These are phyloP conservation scores for Auxenochlorella pyrenoidosa DNA, from an alignment of 139 green algal species.

Conservation along the genomic window DNA sequence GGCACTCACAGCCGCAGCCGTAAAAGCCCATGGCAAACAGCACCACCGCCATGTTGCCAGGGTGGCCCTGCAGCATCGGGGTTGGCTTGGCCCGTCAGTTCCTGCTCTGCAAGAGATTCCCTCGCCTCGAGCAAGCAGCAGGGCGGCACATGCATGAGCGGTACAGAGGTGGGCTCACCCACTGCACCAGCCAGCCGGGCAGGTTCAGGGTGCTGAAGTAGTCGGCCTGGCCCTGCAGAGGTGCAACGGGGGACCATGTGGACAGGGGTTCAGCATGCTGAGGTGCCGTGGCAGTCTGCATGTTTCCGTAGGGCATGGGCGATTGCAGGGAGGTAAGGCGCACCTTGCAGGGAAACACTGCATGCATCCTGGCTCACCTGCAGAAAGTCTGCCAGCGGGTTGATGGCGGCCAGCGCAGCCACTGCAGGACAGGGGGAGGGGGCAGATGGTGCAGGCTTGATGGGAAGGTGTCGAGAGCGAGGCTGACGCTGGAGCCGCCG, in stretches of 20 bases:
- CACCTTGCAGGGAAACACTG: background rate
- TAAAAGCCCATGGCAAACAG: constrained; percentile 52
- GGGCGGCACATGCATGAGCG: background rate
- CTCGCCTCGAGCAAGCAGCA: too few relatives aligned
- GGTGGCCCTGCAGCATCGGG: constrained; percentile 62
- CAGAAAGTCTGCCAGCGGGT: constrained; percentile 40
- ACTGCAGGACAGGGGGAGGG: background rate
- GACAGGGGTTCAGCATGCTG: too few relatives aligned
- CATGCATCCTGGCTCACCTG: background rate
- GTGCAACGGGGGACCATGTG: background rate
- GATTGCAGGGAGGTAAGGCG: background rate
- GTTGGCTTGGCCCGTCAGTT: too few relatives aligned
- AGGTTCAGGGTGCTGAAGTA: constrained; percentile 65
- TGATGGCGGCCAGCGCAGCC: constrained; percentile 30
- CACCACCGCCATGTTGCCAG: constrained; percentile 84
- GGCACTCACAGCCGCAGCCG: constrained; percentile 54
- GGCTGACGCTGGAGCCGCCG: background rate
- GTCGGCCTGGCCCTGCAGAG: constrained; percentile 51
- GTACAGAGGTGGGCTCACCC: background rate
- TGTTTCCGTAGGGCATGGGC: background rate
- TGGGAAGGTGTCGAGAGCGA: background rate
- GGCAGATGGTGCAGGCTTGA: background rate
- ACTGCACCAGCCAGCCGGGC: constrained; percentile 48
- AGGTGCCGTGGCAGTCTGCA: too few relatives aligned
- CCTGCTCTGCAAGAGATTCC: too few relatives aligned